phyloP scores from a whole-genome alignment of 83 land plant species.

The Picea abies region DNA sequence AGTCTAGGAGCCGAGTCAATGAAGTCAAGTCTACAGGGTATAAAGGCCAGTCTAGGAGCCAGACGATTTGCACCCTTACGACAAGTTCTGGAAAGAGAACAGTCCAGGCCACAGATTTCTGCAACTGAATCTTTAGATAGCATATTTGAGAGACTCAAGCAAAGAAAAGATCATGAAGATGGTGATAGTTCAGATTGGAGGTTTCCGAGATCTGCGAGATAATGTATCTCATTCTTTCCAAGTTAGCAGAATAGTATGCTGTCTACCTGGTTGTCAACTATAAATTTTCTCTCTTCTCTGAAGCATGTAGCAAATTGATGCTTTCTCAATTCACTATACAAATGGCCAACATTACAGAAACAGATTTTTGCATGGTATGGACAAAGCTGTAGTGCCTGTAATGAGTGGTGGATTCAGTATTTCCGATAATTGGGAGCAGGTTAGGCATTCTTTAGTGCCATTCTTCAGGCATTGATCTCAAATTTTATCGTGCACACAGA shows the following conservation, averaged over 20 bases:
- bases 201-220: conserved; percentile 12
- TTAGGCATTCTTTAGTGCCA: not conserved
- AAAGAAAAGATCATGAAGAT: conserved; percentile 35
- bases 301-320: conserved; percentile 9
- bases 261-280: conserved; percentile 1
- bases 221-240: conserved; percentile 10
- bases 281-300: not conserved
- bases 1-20: conserved; percentile 61
- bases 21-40: conserved; percentile 73
- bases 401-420: not conserved
- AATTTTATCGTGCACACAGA: not conserved
- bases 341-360: conserved; percentile 8
- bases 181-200: conserved; percentile 37
- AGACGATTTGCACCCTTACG: conserved; percentile 74
- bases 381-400: not conserved
- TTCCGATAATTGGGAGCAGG: not conserved
- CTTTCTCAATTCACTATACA: conserved; percentile 16
- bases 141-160: conserved; percentile 84
- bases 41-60: conserved; percentile 65
- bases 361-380: conserved; percentile 14
- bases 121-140: conserved; percentile 79
- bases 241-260: conserved; percentile 8
- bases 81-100: conserved; percentile 38
- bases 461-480: not conserved
- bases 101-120: conserved; percentile 32